Conservation (phyloP, 2,329 filamentous ascomycete genomes). For the Endothia cerciana region DNA sequence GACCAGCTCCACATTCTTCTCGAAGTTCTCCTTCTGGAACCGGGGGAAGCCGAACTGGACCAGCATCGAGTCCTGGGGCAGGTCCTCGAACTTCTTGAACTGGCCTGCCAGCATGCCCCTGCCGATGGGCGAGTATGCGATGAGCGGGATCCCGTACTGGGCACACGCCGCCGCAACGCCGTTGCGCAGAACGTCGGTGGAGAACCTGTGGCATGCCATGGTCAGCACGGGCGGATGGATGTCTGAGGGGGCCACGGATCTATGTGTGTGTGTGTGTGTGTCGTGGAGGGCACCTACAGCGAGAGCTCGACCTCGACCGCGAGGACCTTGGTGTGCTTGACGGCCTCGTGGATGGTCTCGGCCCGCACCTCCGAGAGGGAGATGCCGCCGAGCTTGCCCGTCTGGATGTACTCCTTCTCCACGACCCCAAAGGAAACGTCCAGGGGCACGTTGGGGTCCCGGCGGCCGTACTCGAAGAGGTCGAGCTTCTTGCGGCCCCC, state of each 20-base stretch:
- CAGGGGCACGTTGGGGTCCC: constrained; percentile 55
- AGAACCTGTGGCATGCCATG: constrained; percentile 5
- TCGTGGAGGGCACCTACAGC: constrained; percentile 40
- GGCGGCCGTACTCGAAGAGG: constrained; percentile 60
- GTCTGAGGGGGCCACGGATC: not conserved
- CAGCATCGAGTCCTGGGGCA: constrained; percentile 35
- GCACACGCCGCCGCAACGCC: constrained; percentile 52
- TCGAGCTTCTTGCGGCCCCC: constrained; percentile 60
- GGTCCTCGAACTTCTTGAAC: constrained; percentile 44
- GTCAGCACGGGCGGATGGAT: not conserved
- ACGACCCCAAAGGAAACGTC: constrained; percentile 47
- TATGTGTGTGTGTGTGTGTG: too few species aligned
- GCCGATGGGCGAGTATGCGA: constrained; percentile 58
- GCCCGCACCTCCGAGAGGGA: constrained; percentile 54
- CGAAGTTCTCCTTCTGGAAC: constrained; percentile 55
- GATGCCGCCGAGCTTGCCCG: constrained; percentile 54
- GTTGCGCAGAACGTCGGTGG: constrained; percentile 52
- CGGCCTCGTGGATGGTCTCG: constrained; percentile 52
- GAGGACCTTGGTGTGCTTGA: constrained; percentile 46
- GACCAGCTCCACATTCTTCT: constrained; percentile 56
- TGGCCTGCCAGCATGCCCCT: constrained; percentile 22
- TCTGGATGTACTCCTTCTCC: constrained; percentile 52
- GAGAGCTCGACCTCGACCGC: constrained; percentile 58
- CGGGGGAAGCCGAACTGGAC: constrained; percentile 42
- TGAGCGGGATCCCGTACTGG: constrained; percentile 58